Conservation (phyloP, 163 green algal species). For the Volvox carteri region DNA sequence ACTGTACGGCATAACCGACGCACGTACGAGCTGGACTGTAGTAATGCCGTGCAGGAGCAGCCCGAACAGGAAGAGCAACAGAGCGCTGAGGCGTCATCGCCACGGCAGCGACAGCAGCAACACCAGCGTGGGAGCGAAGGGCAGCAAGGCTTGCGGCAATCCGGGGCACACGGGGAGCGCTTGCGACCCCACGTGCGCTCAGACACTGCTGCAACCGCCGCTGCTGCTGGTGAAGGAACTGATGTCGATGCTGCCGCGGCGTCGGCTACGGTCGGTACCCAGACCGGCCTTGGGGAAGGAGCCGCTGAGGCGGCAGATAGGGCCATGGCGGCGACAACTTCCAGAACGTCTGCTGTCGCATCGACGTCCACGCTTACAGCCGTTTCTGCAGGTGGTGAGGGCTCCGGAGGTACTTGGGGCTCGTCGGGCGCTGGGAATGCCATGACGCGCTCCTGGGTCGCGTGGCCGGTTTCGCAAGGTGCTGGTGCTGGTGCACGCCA, state of each 20-base stretch:
- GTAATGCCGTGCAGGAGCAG: background rate
- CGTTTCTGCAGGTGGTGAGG: background rate
- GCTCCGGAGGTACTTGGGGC: constrained; percentile 9
- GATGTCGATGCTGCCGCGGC: background rate
- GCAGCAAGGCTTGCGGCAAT: background rate
- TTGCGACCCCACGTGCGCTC: background rate
- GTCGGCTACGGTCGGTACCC: background rate
- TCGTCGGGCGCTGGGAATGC: background rate
- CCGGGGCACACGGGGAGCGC: background rate
- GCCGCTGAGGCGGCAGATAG: no score
- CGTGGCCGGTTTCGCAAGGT: background rate
- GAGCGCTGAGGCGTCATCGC: background rate
- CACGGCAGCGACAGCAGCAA: background rate
- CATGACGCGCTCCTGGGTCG: constrained; percentile 5
- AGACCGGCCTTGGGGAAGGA: background rate
- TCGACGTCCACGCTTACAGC: background rate
- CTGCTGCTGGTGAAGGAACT: background rate
- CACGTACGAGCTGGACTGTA: background rate
- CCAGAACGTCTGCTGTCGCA: background rate
- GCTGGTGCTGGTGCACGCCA: background rate
- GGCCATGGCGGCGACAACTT: background rate
- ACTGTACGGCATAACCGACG: constrained; percentile 3
- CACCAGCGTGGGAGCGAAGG: background rate
- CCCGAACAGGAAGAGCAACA: background rate
- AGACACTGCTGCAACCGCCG: background rate